Conservation (phyloP, 768 basidiomycete species). For the Boletus bicolor region DNA sequence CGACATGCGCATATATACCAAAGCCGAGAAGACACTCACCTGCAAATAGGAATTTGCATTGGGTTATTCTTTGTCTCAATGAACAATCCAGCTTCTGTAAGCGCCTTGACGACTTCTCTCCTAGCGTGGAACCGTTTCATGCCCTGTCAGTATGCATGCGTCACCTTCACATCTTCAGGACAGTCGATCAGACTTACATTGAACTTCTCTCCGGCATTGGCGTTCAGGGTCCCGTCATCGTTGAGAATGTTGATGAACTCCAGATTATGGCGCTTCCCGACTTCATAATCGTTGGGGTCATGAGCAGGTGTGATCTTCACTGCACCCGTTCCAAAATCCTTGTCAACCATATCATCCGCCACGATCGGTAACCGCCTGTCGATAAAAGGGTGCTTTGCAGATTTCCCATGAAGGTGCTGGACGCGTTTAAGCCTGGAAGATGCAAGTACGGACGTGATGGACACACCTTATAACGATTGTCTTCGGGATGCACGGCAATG, state of each 20-base stretch:
- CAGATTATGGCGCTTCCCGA: slow-evolving; percentile 81
- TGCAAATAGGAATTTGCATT: slow-evolving; percentile 96
- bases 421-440: background rate
- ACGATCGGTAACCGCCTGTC: slow-evolving; percentile 85
- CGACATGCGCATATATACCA: background rate
- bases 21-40: slow-evolving; percentile 35
- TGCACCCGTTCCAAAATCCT: slow-evolving; percentile 95
- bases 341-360: slow-evolving; percentile 85
- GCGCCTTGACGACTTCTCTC: slow-evolving; percentile 72
- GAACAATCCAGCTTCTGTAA: slow-evolving; percentile 83
- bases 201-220: slow-evolving; percentile 78
- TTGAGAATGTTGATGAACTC: slow-evolving; percentile 94
- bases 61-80: slow-evolving; percentile 94
- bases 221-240: slow-evolving; percentile 95
- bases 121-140: slow-evolving; percentile 97
- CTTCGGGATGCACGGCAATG: slow-evolving; percentile 93
- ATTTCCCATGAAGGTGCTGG: slow-evolving; percentile 92
- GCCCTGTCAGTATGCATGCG: slow-evolving; percentile 47
- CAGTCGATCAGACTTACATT: slow-evolving; percentile 40
- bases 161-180: background rate
- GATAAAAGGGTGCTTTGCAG: slow-evolving; percentile 85
- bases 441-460: background rate
- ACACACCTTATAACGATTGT: slow-evolving; percentile 76
- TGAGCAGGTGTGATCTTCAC: slow-evolving; percentile 99
- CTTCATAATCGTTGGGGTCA: slow-evolving; percentile 96